phyloP scores from a whole-genome alignment of 2,329 filamentous ascomycete genomes.

The Ascochyta fabae region DNA sequence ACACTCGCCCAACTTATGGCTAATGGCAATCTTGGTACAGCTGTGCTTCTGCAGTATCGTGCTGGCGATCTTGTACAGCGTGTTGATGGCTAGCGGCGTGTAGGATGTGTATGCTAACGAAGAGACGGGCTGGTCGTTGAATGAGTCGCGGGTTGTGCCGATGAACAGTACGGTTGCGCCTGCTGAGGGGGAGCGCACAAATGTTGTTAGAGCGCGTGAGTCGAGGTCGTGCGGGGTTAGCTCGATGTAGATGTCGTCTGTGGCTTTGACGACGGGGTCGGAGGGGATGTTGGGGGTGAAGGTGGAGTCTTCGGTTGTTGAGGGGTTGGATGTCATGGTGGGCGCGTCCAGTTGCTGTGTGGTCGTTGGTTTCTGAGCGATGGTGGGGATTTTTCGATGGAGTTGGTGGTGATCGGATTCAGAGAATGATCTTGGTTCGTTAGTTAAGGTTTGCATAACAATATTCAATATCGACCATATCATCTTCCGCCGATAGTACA shows the following conservation, averaged over 20 bases:
- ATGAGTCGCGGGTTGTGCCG: conserved; percentile 79
- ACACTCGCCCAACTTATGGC: conserved; percentile 84
- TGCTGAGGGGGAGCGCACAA: conserved; percentile 64
- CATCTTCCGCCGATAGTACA: background rate
- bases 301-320: conserved; percentile 34
- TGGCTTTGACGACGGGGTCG: conserved; percentile 35
- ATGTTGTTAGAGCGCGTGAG: conserved; percentile 64
- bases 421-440: background rate
- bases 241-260: conserved; percentile 66
- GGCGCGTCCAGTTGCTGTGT: background rate
- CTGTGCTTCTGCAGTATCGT: conserved; percentile 65
- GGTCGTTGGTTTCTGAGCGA: background rate
- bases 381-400: background rate
- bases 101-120: conserved; percentile 80
- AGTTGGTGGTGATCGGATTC: background rate
- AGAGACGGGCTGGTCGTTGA: conserved; percentile 72
- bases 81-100: conserved; percentile 70
- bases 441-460: background rate
- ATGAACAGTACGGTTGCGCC: conserved; percentile 45
- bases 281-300: conserved; percentile 39
- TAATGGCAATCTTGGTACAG: conserved; percentile 76
- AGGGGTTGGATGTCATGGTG: conserved; percentile 1
- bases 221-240: conserved; percentile 70
- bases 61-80: conserved; percentile 69
- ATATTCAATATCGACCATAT: background rate